Evolutionary conservation across 75 land plant genomes (phyloP), one percentile per base, ranked within the genome.

Genomic region (Pinus taeda): DNA sequence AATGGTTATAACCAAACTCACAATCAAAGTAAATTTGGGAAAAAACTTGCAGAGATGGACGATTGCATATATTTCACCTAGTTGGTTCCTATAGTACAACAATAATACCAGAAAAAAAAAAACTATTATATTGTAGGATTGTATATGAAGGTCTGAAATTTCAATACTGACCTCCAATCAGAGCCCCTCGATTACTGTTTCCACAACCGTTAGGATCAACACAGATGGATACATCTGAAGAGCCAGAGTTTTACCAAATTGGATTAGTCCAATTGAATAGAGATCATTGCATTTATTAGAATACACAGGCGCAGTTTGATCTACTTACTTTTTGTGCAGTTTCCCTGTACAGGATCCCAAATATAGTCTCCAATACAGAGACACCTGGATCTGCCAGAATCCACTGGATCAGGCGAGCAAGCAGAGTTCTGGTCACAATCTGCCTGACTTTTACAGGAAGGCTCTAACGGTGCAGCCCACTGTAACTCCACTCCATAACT

Each of bases 381-480:
- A 37, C 91, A 89, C 64, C 91, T 74, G 12, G 74, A 49, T 15
- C 0, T 58, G 11, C 4, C 67, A 39, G 75, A 63, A 6, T 5
- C 15, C 39, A 12, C 22, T 21, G 79, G 77, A 73, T 85, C 85
- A 21, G 39, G n/a, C 59, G 49, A 15, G 67, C 90, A 88, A 1
- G 78, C 81, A 22, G 85, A 65, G 24, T 77, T 81, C 15, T 49
- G 75, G 22, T 49, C 69, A 57, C 87, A 88, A 55, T 85, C 90
- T 15, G 49, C 30, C 36, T 77, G 83, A 2, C 73, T 66, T 24
- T 56, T 6, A 53, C 91, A 89, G 11, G 70, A 37, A 15, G 89
- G 85, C 80, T 89, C 89, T 15, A 29, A 6, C 0, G 91, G 91
- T 55, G 60, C 60, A 39, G 74, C 72, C 93, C 93, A 90, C 79